Evolutionary conservation across 2,329 filamentous ascomycete species (phyloP), one percentile per base, ranked within the genome.

Genomic region (Sphaerulina vaccinii): DNA sequence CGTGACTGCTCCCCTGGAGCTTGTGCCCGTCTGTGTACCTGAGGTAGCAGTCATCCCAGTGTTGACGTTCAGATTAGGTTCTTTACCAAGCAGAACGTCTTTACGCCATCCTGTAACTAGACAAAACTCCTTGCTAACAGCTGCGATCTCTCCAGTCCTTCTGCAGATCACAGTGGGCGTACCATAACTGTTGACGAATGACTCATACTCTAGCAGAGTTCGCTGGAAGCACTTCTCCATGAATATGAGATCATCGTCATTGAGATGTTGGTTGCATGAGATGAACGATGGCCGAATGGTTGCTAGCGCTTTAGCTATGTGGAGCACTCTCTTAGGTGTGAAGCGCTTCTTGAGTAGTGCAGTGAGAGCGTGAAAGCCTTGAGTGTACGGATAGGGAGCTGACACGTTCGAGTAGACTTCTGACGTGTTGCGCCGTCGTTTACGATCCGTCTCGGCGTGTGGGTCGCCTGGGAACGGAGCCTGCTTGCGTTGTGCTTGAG

Each of bases 151-250:
- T 44, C 93, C 93, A 0, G 91, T 96, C 41, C 93, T 84, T 41
- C 93, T 84, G 65, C 90, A 95, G 21, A 97, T 89, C 52, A 99
- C 84, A 0, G 91, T 95, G 0, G 93, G 93, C 3, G 90, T 95
- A 33, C 90, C 90, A 55, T 87, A 90, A 58, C 90, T 85, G 51
- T 88, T 84, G 75, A 96, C 87, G 60, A 95, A 93, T 59, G 95
- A 90, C 67, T 97, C 90, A 64, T 95, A 95, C 68, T 96, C 90
- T 65, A 90, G 90, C 9, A 97, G 77, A 0, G 90, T 95, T 32
- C 93, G 83, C 71, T 99, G 93, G 67, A 97, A 90, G 65, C 88
- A 95, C 72, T 95, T 95, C 70, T 99, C 93, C 87, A 96, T 96
- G 70, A 97, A 96, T 18, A 99, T 85, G 22, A 97, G 77, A 70